Evolutionary conservation across 768 basidiomycete genomes (phyloP).

Genomic region (Ramaria rubella): DNA sequence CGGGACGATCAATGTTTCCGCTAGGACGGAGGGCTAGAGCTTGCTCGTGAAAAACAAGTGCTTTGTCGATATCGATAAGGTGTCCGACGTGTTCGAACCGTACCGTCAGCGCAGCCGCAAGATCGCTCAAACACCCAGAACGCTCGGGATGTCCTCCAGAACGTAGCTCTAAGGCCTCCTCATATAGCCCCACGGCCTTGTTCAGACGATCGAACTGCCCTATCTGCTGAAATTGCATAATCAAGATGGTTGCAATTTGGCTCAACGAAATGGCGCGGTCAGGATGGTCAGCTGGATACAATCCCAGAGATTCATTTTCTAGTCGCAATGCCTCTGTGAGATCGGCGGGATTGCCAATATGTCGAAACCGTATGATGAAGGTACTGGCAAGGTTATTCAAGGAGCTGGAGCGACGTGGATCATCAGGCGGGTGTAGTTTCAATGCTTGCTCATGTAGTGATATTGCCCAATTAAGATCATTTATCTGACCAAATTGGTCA

Average conservation of each 20-base stretch:
- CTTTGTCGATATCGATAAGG: conserved; percentile 16
- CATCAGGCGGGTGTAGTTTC: no score
- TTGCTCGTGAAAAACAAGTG: conserved; percentile 13
- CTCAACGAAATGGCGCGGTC: not conserved
- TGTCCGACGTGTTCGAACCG: conserved; percentile 20
- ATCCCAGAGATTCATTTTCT: no score
- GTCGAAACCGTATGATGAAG: no score
- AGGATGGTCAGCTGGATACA: no score
- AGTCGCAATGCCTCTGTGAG: no score
- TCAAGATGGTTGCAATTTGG: not conserved
- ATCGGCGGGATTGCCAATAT: no score
- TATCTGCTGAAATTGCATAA: not conserved
- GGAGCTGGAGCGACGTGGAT: no score
- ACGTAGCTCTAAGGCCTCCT: conserved; percentile 8
- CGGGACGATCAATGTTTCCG: not conserved
- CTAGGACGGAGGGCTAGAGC: conserved; percentile 13
- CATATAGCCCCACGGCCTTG: conserved; percentile 14
- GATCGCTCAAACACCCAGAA: not conserved
- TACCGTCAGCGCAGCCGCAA: not conserved
- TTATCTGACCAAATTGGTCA: no score
- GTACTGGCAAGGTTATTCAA: no score
- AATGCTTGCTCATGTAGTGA: no score
- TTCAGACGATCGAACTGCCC: not conserved
- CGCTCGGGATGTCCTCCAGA: conserved; percentile 14
- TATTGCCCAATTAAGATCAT: no score